These are phyloP conservation scores for Acanthamoeba healyi DNA, from an alignment of 208 protist species.

Conservation along the genomic window DNA sequence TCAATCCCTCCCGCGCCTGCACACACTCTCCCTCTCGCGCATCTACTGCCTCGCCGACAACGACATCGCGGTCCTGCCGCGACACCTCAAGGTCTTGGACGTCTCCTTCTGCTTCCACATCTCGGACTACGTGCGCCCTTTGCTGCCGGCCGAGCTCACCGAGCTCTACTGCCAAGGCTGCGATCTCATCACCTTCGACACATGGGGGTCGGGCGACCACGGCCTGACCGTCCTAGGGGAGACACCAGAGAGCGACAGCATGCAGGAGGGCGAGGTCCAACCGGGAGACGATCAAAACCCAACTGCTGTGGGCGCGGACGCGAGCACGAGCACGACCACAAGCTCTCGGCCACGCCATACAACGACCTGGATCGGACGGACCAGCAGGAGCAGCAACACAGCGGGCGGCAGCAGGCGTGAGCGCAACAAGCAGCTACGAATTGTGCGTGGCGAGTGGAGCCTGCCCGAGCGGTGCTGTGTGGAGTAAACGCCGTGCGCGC, in stretches of 20 bases:
- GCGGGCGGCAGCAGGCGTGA: too few species aligned
- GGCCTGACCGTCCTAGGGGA: too few species aligned
- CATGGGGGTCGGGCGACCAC: too few species aligned
- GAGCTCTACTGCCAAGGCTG: constrained; percentile 4
- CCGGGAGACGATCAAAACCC: too few species aligned
- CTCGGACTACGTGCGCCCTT: not conserved
- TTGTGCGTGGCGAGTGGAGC: not conserved
- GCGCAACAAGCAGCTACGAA: not conserved
- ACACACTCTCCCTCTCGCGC: not conserved
- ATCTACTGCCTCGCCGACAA: not conserved
- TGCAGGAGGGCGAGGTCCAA: too few species aligned
- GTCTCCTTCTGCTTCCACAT: constrained; percentile 24
- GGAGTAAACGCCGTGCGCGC: not conserved
- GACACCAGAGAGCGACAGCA: too few species aligned
- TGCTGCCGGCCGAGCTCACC: not conserved
- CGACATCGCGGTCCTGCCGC: not conserved
- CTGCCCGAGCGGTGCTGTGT: not conserved
- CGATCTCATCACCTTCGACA: not conserved
- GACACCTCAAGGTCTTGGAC: not conserved
- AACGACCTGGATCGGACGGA: too few species aligned
- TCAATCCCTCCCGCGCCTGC: not conserved
- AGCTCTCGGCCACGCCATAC: too few species aligned
- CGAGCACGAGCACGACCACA: too few species aligned
- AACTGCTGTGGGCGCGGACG: too few species aligned
- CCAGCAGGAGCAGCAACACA: too few species aligned